Conservation (phyloP, 768 basidiomycete species). For the Tulasnella sp. region DNA sequence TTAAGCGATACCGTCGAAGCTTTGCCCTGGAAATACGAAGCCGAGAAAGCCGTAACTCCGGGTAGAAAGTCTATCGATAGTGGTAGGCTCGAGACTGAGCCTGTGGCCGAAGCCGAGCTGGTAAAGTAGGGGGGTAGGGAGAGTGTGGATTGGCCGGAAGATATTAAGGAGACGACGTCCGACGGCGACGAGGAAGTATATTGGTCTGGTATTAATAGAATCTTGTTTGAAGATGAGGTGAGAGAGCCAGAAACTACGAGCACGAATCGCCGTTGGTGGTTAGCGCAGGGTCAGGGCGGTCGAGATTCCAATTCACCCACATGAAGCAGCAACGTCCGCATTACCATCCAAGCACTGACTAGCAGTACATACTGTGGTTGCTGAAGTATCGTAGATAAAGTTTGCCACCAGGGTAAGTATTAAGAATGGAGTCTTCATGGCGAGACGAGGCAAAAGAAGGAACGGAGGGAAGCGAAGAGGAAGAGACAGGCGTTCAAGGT, state of each 20-base stretch:
- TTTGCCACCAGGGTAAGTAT: constrained; percentile 17
- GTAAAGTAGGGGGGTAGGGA: constrained; percentile 54
- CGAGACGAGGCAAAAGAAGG: neutral
- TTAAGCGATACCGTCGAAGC: constrained; percentile 22
- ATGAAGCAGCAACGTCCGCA: constrained; percentile 16
- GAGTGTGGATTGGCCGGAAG: constrained; percentile 67
- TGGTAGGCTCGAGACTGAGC: constrained; percentile 34
- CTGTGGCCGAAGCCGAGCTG: constrained; percentile 34
- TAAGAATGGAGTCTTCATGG: constrained; percentile 8
- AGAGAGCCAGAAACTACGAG: constrained; percentile 69
- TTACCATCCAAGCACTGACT: constrained; percentile 34
- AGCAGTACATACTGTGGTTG: constrained; percentile 34
- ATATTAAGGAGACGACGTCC: constrained; percentile 68
- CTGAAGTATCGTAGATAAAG: constrained; percentile 19
- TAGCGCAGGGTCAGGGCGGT: neutral
- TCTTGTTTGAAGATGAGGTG: constrained; percentile 49
- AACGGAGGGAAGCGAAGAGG: neutral
- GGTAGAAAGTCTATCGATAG: constrained; percentile 35
- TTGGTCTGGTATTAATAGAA: constrained; percentile 56
- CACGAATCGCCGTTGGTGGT: constrained; percentile 4
- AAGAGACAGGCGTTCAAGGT: neutral
- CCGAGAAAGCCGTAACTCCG: constrained; percentile 31
- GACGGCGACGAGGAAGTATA: constrained; percentile 60
- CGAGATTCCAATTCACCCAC: neutral
- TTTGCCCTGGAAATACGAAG: neutral